phyloP scores from a whole-genome alignment of 129 eudicot genomes.

The Tagetes patula region DNA sequence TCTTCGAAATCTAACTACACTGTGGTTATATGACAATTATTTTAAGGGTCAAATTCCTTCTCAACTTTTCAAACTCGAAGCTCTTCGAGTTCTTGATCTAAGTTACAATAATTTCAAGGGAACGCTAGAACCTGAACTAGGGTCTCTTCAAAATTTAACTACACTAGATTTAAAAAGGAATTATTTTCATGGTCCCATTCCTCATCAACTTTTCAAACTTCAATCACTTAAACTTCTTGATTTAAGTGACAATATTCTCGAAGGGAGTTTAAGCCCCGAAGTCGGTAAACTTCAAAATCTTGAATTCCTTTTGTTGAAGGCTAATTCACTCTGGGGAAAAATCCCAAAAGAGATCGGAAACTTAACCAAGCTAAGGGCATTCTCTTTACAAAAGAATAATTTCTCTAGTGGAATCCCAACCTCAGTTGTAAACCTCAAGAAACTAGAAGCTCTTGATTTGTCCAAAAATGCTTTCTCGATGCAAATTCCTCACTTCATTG shows the following conservation, averaged over 20 bases:
- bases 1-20: too few relatives aligned
- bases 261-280: conserved; percentile 38
- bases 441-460: conserved; percentile 38
- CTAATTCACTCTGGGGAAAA: conserved; percentile 35
- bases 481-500: conserved; percentile 47
- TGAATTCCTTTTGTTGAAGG: conserved; percentile 34
- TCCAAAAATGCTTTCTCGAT: conserved; percentile 32
- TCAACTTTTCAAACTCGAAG: conserved; percentile 27
- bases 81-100: conserved; percentile 42
- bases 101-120: conserved; percentile 40
- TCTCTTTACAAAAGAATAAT: conserved; percentile 35
- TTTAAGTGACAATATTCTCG: conserved; percentile 36
- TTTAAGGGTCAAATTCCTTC: conserved; percentile 28
- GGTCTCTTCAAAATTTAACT: conserved; percentile 30
- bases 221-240: conserved; percentile 37
- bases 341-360: conserved; percentile 46
- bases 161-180: conserved; percentile 31
- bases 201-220: conserved; percentile 35
- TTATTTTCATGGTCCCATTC: conserved; percentile 40
- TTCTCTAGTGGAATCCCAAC: conserved; percentile 43
- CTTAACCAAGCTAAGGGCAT: conserved; percentile 37
- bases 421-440: conserved; percentile 34
- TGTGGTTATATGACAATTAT: too few relatives aligned
- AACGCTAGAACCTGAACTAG: conserved; percentile 31
- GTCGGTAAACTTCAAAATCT: conserved; percentile 39